Percentiles rank a stretch among this genome's conserved stretches.
These are phyloP conservation scores for Apiospora rasikravindrae DNA, from an alignment of 2,329 filamentous ascomycete genomes.

Conservation along the genomic window DNA sequence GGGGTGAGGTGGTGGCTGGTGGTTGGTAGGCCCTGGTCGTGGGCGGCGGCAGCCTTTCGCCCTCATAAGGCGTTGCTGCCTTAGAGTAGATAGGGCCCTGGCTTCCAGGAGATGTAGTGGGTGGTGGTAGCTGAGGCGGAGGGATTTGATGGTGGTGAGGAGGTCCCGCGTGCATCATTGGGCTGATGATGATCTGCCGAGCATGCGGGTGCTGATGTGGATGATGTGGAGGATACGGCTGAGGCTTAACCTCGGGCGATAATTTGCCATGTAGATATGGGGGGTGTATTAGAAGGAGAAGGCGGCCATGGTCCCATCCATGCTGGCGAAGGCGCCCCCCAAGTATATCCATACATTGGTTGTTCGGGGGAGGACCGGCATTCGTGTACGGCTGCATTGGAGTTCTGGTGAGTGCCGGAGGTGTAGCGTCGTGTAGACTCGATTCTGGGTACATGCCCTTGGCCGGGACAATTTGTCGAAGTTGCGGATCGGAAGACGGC, in stretches of 20 bases:
- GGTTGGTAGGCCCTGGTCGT: constrained; percentile 27
- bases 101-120: constrained; percentile 18
- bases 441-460: constrained; percentile 99
- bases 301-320: constrained; percentile 43
- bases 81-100: constrained; percentile 29
- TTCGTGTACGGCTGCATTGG: constrained; percentile 62
- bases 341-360: constrained; percentile 45
- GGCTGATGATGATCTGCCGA: constrained; percentile 24
- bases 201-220: constrained; percentile 26
- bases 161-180: constrained; percentile 24
- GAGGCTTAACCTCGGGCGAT: constrained; percentile 36
- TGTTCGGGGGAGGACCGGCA: constrained; percentile 33
- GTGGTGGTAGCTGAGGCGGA: constrained; percentile 25
- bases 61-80: constrained; percentile 29
- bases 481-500: constrained; percentile 78
- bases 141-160: constrained; percentile 21
- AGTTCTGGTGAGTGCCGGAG: constrained; percentile 79
- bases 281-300: constrained; percentile 47
- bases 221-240: constrained; percentile 20
- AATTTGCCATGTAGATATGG: constrained; percentile 38
- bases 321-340: constrained; percentile 43
- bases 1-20: constrained; percentile 43
- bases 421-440: constrained; percentile 83
- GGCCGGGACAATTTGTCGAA: constrained; percentile 82
- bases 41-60: constrained; percentile 33